Conservation (phyloP, 23 red algal species). For the Chondrus crispus region DNA sequence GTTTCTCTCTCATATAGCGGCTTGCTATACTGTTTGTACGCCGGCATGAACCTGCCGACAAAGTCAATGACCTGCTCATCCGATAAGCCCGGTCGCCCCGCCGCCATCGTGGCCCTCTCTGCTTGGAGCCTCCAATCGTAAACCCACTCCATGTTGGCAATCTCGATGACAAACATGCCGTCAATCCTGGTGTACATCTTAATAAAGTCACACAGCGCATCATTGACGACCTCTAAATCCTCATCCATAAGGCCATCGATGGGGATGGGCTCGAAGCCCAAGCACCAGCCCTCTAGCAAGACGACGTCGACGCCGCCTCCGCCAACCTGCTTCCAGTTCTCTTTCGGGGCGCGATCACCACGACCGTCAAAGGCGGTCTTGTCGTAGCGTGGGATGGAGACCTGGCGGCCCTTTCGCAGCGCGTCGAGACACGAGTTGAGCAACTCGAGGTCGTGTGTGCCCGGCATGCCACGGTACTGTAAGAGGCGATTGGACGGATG, state of each 20-base stretch:
- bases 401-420: constrained; percentile 31
- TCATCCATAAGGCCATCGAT: background rate
- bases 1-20: constrained; percentile 48
- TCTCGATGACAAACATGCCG: constrained; percentile 73
- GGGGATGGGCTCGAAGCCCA: constrained; percentile 64
- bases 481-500: constrained; percentile 68
- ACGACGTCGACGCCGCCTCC: constrained; percentile 60
- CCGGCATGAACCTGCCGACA: constrained; percentile 92
- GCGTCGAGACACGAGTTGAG: constrained; percentile 36
- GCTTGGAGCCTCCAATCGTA: constrained; percentile 93
- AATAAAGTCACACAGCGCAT: constrained; percentile 49
- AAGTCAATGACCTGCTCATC: constrained; percentile 90
- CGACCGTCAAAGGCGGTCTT: constrained; percentile 85
- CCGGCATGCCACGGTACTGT: constrained; percentile 84
- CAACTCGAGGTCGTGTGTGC: constrained; percentile 84
- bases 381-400: constrained; percentile 85
- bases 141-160: constrained; percentile 77
- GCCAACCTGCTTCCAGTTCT: constrained; percentile 48
- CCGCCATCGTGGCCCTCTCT: constrained; percentile 57
- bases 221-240: constrained; percentile 66
- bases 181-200: constrained; percentile 73
- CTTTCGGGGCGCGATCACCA: constrained; percentile 80
- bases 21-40: constrained; percentile 80
- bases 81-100: constrained; percentile 55
- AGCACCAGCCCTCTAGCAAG: constrained; percentile 93